Percentiles rank a stretch among this genome's conserved stretches.
Conservation (phyloP, 495 filamentous ascomycete species). For the Aspergillus egyptiacus region DNA sequence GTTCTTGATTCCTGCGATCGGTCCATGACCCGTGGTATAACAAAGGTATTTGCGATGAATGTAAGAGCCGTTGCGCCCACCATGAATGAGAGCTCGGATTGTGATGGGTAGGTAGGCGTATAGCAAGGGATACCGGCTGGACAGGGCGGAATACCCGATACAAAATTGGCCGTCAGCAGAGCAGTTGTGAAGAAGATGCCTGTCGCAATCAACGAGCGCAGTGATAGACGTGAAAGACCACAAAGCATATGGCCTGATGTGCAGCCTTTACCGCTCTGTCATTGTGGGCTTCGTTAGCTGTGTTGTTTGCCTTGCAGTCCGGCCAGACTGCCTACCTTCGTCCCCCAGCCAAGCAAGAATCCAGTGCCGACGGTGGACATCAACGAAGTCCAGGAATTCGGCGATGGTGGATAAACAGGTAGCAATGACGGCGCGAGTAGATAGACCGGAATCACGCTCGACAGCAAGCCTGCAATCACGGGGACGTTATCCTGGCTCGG, state of each 20-base stretch:
- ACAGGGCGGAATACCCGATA: conserved; percentile 32
- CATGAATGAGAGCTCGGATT: conserved; percentile 32
- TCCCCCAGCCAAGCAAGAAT: conserved; percentile 49
- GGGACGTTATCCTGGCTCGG: conserved; percentile 40
- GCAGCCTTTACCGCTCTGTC: conserved; percentile 47
- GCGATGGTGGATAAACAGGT: conserved; percentile 35
- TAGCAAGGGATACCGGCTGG: conserved; percentile 41
- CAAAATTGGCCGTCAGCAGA: conserved; percentile 44
- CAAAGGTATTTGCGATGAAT: conserved; percentile 28
- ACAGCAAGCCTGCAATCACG: conserved; percentile 43
- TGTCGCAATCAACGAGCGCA: conserved; percentile 48
- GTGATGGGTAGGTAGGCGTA: conserved; percentile 39
- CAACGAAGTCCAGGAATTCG: conserved; percentile 26
- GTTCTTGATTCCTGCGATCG: conserved; percentile 26
- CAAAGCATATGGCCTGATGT: conserved; percentile 60
- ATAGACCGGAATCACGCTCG: conserved; percentile 37
- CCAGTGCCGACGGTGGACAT: conserved; percentile 40
- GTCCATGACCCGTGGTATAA: conserved; percentile 24
- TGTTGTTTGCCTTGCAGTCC: conserved; percentile 2
- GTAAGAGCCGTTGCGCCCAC: conserved; percentile 25
- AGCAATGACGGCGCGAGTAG: conserved; percentile 39
- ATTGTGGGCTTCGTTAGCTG: background rate
- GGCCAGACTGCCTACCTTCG: conserved; percentile 36
- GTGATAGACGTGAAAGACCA: conserved; percentile 47
- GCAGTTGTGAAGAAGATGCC: conserved; percentile 50